These are phyloP conservation scores for Thalassiosira hispida DNA, from an alignment of 352 stramenopile genomes.

Conservation along the genomic window DNA sequence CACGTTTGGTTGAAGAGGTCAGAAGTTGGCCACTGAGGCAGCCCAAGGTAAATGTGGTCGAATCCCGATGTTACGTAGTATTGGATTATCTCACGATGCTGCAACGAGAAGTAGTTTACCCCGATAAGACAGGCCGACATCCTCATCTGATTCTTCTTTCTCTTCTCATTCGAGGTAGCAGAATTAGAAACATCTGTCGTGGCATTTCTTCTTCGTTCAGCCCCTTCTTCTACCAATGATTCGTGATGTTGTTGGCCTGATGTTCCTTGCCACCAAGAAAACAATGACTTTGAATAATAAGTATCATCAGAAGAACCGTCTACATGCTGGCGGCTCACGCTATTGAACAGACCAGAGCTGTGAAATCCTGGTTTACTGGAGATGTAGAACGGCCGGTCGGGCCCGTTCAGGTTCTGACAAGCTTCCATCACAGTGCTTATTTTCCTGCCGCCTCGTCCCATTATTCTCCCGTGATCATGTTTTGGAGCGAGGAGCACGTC, in stretches of 20 bases:
- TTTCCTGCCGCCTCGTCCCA: too few species aligned
- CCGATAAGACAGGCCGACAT: constrained; percentile 23
- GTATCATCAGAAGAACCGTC: too few species aligned
- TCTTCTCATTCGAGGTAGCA: too few species aligned
- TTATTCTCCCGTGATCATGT: too few species aligned
- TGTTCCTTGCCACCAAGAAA: too few species aligned
- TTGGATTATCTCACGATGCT: constrained; percentile 22
- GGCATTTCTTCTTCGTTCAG: too few species aligned
- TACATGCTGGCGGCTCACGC: not conserved
- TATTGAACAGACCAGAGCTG: constrained; percentile 11
- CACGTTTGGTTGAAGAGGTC: constrained; percentile 3
- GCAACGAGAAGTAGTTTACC: constrained; percentile 17
- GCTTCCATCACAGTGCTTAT: too few species aligned
- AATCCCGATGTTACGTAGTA: constrained; percentile 19
- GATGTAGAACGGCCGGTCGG: constrained; percentile 17
- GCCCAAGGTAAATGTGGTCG: constrained; percentile 12
- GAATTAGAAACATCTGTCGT: too few species aligned
- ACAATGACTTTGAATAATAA: too few species aligned
- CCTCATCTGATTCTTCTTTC: too few species aligned
- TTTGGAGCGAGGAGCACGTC: constrained; percentile 21
- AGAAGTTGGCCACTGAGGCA: constrained; percentile 19
- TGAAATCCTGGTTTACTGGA: too few species aligned
- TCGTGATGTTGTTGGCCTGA: too few species aligned
- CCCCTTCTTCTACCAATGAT: not conserved
- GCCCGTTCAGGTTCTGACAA: constrained; percentile 25